phyloP scores from a whole-genome alignment of 139 green algal species.

The Tetradesmus lagerheimii region DNA sequence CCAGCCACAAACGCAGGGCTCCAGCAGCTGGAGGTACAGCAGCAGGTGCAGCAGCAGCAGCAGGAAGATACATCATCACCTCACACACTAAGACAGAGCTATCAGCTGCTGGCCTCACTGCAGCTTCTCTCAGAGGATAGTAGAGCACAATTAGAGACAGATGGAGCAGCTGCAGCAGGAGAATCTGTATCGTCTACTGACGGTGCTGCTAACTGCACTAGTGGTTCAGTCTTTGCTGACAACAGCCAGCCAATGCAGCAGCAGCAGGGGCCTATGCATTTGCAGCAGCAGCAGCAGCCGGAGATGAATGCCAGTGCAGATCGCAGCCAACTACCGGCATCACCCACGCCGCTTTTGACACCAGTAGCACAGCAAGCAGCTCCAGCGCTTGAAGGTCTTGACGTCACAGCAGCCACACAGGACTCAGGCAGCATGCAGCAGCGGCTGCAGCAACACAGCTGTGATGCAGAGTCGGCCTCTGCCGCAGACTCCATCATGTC shows the following conservation, averaged over 20 bases:
- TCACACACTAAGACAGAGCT: neutral
- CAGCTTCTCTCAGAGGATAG: neutral
- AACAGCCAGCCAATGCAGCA: neutral
- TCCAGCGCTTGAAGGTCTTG: neutral
- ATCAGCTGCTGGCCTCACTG: neutral
- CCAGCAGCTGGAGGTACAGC: constrained; percentile 4
- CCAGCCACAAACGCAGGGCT: neutral
- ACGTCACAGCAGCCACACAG: neutral
- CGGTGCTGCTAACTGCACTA: neutral
- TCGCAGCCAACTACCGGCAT: neutral
- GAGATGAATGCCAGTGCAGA: neutral
- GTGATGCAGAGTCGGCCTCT: neutral
- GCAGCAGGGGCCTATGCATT: neutral
- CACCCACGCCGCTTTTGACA: neutral
- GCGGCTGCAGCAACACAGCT: neutral
- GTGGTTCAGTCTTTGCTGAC: neutral
- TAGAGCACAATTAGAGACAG: neutral
- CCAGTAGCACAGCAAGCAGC: neutral
- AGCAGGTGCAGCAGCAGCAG: constrained; percentile 12
- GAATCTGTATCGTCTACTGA: neutral
- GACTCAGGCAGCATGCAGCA: neutral
- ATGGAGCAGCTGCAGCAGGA: neutral
- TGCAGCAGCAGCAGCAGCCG: neutral
- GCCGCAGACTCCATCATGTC: neutral
- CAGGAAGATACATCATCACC: neutral